A percentile compares a stretch with the other conserved stretches of the same genome.
These are phyloP conservation scores for Paramecium primaurelia DNA, from an alignment of 73 alveolate species.

Conservation along the genomic window DNA sequence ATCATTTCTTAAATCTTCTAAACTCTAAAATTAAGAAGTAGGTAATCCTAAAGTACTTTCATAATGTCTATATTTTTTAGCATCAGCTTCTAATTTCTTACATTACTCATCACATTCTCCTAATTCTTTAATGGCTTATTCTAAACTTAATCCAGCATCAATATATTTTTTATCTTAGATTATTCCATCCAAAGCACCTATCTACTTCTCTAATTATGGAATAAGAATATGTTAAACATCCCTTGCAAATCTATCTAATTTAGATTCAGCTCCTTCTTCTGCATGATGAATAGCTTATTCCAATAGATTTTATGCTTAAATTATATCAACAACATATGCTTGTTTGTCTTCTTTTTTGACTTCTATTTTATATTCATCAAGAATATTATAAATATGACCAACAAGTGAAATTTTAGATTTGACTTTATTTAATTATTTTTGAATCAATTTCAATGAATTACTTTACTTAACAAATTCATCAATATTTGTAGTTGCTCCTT, in stretches of 20 bases:
- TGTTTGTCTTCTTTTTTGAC: slow-evolving; percentile 72
- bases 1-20: slow-evolving; percentile 66
- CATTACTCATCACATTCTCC: slow-evolving; percentile 48
- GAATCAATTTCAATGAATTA: slow-evolving; percentile 62
- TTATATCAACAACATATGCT: slow-evolving; percentile 64
- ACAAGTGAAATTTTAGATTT: slow-evolving; percentile 65
- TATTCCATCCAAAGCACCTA: slow-evolving; percentile 49
- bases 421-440: slow-evolving; percentile 53
- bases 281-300: slow-evolving; percentile 60
- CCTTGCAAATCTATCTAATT: slow-evolving; percentile 46
- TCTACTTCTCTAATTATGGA: slow-evolving; percentile 40
- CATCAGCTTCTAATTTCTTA: slow-evolving; percentile 68
- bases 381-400: slow-evolving; percentile 67
- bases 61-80: slow-evolving; percentile 69
- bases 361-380: slow-evolving; percentile 68
- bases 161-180: slow-evolving; percentile 50
- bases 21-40: slow-evolving; percentile 73
- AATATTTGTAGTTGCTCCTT: slow-evolving; percentile 59
- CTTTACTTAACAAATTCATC: slow-evolving; percentile 73
- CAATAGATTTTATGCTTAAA: slow-evolving; percentile 49
- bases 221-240: slow-evolving; percentile 51
- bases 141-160: slow-evolving; percentile 52
- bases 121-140: slow-evolving; percentile 54
- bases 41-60: slow-evolving; percentile 76
- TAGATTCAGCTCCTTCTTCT: slow-evolving; percentile 54